A percentile compares a stretch with the other conserved stretches of the same genome.
These are phyloP conservation scores for Bocquillonia castaneifolia DNA, from an alignment of 441 rosid genomes.

Conservation along the genomic window DNA sequence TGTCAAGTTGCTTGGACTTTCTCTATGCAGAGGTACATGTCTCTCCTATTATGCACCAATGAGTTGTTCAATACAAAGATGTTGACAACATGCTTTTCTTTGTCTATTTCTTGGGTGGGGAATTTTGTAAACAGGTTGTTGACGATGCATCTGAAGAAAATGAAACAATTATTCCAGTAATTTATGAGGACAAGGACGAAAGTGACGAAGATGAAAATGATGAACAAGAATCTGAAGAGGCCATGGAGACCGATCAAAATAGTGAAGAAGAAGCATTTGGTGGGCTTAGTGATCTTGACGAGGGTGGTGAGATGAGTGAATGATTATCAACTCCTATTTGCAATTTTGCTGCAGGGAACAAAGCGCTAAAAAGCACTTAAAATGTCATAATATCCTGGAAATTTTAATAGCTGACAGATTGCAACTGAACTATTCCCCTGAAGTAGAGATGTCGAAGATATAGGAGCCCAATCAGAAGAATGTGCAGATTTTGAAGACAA, in stretches of 20 bases:
- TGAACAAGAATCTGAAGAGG: conserved; percentile 49
- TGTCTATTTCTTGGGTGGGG: not conserved
- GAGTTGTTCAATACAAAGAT: not conserved
- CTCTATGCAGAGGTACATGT: conserved; percentile 39
- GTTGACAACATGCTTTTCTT: not conserved
- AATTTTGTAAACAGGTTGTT: conserved; percentile 32
- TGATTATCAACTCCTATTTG: conserved; percentile 18
- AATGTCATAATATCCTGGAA: not conserved
- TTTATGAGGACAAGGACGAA: conserved; percentile 60
- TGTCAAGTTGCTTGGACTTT: conserved; percentile 69
- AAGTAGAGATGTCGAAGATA: not conserved
- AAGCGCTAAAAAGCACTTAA: not conserved
- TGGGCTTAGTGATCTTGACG: conserved; percentile 48
- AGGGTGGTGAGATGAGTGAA: conserved; percentile 50
- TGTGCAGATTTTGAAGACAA: not conserved
- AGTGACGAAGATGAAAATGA: conserved; percentile 55
- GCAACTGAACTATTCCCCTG: not conserved
- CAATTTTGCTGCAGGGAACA: not conserved
- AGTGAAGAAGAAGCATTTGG: conserved; percentile 29
- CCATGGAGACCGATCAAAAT: conserved; percentile 55
- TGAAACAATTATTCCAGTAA: conserved; percentile 41
- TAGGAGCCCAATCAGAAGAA: not conserved
- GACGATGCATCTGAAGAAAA: conserved; percentile 55
- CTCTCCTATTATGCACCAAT: too few relatives aligned
- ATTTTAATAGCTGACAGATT: too few relatives aligned